Conservation (phyloP, 2,329 filamentous ascomycete species). For the Trichoderma breve region DNA sequence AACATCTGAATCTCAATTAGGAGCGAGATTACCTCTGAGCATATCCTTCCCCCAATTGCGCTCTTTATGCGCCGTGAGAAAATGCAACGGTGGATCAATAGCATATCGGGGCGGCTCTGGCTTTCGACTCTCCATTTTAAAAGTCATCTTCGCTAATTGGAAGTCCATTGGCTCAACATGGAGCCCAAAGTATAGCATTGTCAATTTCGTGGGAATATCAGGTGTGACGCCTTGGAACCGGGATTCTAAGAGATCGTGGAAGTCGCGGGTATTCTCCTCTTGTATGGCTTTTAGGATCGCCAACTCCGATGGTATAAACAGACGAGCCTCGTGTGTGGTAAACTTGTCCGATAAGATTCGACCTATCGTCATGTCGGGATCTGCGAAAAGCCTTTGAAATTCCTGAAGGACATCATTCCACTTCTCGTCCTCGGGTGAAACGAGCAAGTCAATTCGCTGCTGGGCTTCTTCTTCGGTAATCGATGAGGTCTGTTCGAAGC, state of each 20-base stretch:
- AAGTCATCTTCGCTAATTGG: slow-evolving; percentile 28
- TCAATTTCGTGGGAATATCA: slow-evolving; percentile 41
- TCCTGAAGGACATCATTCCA: slow-evolving; percentile 30
- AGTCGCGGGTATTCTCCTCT: slow-evolving; percentile 31
- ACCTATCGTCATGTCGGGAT: slow-evolving; percentile 27
- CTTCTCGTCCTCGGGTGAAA: slow-evolving; percentile 26
- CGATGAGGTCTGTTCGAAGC: neutral
- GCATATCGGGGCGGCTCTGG: slow-evolving; percentile 22
- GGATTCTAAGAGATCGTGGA: slow-evolving; percentile 30
- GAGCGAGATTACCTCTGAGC: slow-evolving; percentile 23
- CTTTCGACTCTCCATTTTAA: slow-evolving; percentile 23
- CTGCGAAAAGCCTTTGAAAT: slow-evolving; percentile 32
- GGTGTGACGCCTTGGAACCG: slow-evolving; percentile 32
- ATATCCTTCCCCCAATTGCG: slow-evolving; percentile 33
- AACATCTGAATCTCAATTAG: too few relatives aligned
- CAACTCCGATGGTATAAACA: slow-evolving; percentile 32
- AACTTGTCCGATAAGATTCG: slow-evolving; percentile 37
- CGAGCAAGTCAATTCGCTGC: slow-evolving; percentile 25
- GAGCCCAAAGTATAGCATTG: slow-evolving; percentile 48
- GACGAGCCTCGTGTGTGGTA: slow-evolving; percentile 33
- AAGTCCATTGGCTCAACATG: slow-evolving; percentile 40
- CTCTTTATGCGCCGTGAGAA: slow-evolving; percentile 31
- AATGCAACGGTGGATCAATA: slow-evolving; percentile 32
- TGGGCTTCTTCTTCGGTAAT: slow-evolving; percentile 1
- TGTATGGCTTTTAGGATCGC: slow-evolving; percentile 34